phyloP scores from a whole-genome alignment of 2,329 filamentous ascomycete species.

The Colletotrichum acutatum region DNA sequence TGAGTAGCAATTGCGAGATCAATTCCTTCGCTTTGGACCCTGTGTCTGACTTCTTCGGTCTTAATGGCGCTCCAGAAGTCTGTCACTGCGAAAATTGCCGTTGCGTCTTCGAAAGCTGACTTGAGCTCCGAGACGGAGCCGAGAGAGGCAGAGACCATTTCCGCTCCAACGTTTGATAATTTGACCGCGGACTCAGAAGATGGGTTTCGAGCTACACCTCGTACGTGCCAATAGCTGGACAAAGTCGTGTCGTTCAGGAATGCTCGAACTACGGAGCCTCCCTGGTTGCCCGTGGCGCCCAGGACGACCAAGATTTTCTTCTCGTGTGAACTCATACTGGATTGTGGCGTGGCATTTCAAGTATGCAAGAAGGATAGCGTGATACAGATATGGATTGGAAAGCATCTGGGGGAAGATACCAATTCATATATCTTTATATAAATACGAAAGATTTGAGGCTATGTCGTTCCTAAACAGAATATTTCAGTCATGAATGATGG shows the following conservation, averaged over 20 bases:
- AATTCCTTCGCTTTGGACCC: neutral
- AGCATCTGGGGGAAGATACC: neutral
- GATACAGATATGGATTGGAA: neutral
- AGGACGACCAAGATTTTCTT: constrained; percentile 16
- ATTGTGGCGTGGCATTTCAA: neutral
- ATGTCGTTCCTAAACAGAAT: too few species aligned
- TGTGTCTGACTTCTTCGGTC: constrained; percentile 48
- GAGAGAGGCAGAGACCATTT: constrained; percentile 57
- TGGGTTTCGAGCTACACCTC: constrained; percentile 58
- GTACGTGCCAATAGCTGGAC: constrained; percentile 41
- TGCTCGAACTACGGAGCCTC: constrained; percentile 3
- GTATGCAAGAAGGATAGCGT: neutral
- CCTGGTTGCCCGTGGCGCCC: constrained; percentile 15
- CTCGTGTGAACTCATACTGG: neutral
- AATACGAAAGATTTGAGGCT: too few species aligned
- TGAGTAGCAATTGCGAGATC: constrained; percentile 49
- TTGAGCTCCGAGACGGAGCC: constrained; percentile 52
- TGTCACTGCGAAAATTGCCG: constrained; percentile 64
- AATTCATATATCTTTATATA: too few species aligned
- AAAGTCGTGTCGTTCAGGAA: neutral
- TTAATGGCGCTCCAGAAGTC: constrained; percentile 65
- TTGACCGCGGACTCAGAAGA: constrained; percentile 51
- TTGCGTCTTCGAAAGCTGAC: constrained; percentile 54
- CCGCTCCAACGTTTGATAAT: constrained; percentile 51
- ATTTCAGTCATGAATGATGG: neutral